Base-by-base conservation (phyloP, 805 yeast species). In the Candida andamanensis region DNA sequence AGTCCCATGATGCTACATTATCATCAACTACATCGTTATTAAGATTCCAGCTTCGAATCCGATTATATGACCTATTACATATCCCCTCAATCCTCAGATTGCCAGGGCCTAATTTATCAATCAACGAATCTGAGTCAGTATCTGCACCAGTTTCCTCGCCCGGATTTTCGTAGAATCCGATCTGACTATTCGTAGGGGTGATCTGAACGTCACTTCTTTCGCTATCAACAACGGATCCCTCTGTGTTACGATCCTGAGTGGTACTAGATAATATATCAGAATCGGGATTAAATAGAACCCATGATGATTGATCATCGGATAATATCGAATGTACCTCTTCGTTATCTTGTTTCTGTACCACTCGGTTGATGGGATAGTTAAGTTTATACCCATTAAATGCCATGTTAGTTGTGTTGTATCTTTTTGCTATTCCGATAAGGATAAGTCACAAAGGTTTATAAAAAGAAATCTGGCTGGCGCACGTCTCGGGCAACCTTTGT, bases 1-100 rank as follows among this genome's bases (percentile, higher is more conserved):
- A 40, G 34, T 60, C 56, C 64, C 64, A 59, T 25, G 56, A 49
- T 12, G 67, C 67, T 5, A 53, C 46, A 39, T 60, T 59, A 33
- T 59, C 67, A 36, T 55, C 60, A 5, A 54, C 46, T 9, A 54
- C 24, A 13, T 47, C 49, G 12, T 36, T 43, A 6, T 37, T 30
- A 13, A 40, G 29, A n/a, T 47, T 44, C 56, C 54, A 52, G 18
- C 39, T 44, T 21, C 44, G 39, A 14, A 52, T 50, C 13, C 47
- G 39, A 35, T 39, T 32, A 19, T 32, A 38, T 10, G 30, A 11
- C 27, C 28, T 33, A 20, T 16, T 19, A 21, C 33, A 35, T 15
- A 33, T 17, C 24, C 30, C 38, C 24, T 37, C 28, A 26, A 35
- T 24, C 24, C 37, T 23, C 26, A 17, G 24, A 29, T 30, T 35